Evolutionary conservation across 305 asterid species (phyloP).

Genomic region (Ajuga reptans): DNA sequence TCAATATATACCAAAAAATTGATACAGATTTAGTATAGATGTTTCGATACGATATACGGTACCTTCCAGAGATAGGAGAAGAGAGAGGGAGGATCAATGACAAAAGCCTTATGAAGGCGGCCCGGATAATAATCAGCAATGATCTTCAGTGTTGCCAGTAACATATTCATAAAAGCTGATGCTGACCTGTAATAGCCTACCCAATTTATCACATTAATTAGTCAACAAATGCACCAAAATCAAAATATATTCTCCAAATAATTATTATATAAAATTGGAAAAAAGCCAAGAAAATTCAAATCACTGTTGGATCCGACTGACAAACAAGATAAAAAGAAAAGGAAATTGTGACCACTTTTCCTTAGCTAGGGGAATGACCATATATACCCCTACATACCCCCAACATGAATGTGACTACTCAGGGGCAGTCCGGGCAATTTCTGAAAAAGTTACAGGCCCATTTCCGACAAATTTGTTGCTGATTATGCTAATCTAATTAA

Average conservation of each 20-base stretch:
- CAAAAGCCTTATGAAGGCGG: conserved; percentile 65
- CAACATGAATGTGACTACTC: conserved; percentile 39
- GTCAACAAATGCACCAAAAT: conserved; percentile 26
- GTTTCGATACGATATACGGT: too few relatives aligned
- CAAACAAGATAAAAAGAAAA: conserved; percentile 20
- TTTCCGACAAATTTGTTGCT: conserved; percentile 31
- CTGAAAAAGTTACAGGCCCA: conserved; percentile 33
- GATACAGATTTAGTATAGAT: too few relatives aligned
- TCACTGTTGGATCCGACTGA: conserved; percentile 36
- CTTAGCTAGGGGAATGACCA: conserved; percentile 24
- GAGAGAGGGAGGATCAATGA: conserved; percentile 83
- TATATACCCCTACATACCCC: conserved; percentile 31
- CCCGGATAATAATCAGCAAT: conserved; percentile 74
- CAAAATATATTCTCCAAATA: conserved; percentile 12
- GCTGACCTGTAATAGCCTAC: conserved; percentile 95
- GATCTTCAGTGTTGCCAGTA: conserved; percentile 63
- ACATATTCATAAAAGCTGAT: conserved; percentile 77
- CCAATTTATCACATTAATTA: conserved; percentile 12
- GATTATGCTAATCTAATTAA: conserved; percentile 22
- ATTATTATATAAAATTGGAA: not conserved
- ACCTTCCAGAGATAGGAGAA: conserved; percentile 96
- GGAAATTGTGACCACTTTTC: conserved; percentile 41
- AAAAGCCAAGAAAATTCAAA: conserved; percentile 39
- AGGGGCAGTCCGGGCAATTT: conserved; percentile 56
- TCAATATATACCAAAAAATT: too few relatives aligned